Evolutionary conservation across 2,329 filamentous ascomycete species (phyloP).

Genomic region (Fusarium sp.): DNA sequence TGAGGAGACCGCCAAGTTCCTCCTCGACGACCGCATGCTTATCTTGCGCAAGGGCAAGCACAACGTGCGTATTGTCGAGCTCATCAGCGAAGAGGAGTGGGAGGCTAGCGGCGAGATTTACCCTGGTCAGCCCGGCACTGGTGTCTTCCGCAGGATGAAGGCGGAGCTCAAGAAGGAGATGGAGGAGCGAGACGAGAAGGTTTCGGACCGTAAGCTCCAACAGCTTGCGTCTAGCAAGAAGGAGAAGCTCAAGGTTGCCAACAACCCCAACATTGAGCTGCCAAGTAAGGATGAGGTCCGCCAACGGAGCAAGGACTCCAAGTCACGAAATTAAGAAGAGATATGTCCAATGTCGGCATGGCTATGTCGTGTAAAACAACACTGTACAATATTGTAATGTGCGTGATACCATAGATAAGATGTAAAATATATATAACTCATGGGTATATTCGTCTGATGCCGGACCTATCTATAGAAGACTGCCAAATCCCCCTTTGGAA

Average conservation of each 20-base stretch:
- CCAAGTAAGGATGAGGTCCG: conserved; percentile 56
- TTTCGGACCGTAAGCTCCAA: conserved; percentile 52
- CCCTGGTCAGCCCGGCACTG: conserved; percentile 67
- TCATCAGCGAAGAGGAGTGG: conserved; percentile 72
- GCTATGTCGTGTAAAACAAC: conserved; percentile 40
- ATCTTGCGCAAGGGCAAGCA: conserved; percentile 76
- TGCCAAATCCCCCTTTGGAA: conserved; percentile 67
- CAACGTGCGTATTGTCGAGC: conserved; percentile 73
- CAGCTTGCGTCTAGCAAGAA: conserved; percentile 38
- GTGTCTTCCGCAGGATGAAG: conserved; percentile 62
- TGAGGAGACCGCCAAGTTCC: conserved; percentile 70
- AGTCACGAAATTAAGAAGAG: conserved; percentile 15
- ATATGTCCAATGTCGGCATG: conserved; percentile 1
- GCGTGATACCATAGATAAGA: conserved; percentile 51
- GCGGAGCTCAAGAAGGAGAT: conserved; percentile 57
- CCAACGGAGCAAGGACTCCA: conserved; percentile 39
- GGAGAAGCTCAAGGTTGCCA: conserved; percentile 53
- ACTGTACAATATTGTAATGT: conserved; percentile 52
- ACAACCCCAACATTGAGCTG: conserved; percentile 60
- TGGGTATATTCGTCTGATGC: conserved; percentile 18
- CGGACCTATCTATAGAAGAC: conserved; percentile 65
- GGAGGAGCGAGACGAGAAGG: conserved; percentile 49
- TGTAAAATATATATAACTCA: conserved; percentile 40
- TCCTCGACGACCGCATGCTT: conserved; percentile 72
- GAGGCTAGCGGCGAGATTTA: conserved; percentile 64